A percentile compares a stretch with the other conserved stretches of the same genome.
These are phyloP conservation scores for Ophiocordyceps camponoti-saundersi DNA, from an alignment of 2,329 filamentous ascomycete genomes.

Conservation along the genomic window DNA sequence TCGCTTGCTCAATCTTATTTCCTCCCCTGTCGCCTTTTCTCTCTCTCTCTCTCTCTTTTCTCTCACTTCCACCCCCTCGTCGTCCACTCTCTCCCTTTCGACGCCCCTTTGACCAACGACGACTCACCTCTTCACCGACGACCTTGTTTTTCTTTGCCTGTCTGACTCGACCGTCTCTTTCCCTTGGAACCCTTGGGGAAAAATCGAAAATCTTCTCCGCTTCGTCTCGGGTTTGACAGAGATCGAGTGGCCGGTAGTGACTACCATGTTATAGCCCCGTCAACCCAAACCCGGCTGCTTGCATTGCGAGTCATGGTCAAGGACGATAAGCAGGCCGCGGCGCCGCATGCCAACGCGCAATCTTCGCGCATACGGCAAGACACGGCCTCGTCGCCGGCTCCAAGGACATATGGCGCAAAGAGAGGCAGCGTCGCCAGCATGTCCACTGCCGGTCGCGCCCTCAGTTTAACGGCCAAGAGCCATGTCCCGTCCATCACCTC, in stretches of 20 bases:
- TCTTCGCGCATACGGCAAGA: slow-evolving; percentile 31
- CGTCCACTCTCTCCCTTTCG: too few species aligned
- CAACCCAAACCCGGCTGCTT: background rate
- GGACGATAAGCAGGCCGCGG: background rate
- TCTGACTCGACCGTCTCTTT: too few species aligned
- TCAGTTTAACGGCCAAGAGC: slow-evolving; percentile 56
- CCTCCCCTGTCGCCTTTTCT: background rate
- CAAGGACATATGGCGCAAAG: slow-evolving; percentile 13
- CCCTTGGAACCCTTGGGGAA: too few species aligned
- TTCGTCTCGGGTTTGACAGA: background rate
- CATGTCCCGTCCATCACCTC: slow-evolving; percentile 83
- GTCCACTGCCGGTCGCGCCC: slow-evolving; percentile 26
- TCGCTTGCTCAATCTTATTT: background rate
- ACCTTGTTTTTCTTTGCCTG: too few species aligned
- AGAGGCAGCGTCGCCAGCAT: slow-evolving; percentile 24
- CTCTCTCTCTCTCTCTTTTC: background rate
- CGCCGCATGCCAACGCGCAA: slow-evolving; percentile 16
- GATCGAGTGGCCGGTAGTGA: background rate
- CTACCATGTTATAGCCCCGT: background rate
- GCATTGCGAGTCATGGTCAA: background rate
- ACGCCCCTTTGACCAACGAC: background rate
- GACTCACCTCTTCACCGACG: background rate
- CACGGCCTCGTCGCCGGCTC: slow-evolving; percentile 11
- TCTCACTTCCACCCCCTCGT: too few species aligned
- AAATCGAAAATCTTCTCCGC: too few species aligned